Base-by-base conservation (phyloP, 345 rosid genomes). In the Diplotaxis tenuifolia region DNA sequence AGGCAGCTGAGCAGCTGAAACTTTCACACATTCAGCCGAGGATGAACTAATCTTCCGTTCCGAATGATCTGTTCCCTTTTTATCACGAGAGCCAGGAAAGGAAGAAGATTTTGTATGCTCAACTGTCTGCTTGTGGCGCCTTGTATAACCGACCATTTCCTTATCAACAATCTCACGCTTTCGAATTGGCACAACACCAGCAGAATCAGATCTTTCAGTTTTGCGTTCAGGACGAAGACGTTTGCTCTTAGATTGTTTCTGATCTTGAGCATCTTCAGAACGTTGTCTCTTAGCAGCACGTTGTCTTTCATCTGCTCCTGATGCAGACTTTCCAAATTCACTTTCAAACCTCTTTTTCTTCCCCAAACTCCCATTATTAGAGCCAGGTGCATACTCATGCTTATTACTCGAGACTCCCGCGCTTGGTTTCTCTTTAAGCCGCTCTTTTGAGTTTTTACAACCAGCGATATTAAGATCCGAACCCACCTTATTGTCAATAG, bases 31-130 rank as follows among this genome's bases (percentile, higher is more conserved):
- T 47, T 59, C 73, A 64, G 75, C 72, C 77, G 78, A 74, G 62
- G 81, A 71, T 70, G 69, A 25, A 40, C 65, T 79, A 62, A 71
- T 78, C 78, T 80, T 89, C 66, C 71, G 67, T 53, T 79, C 81
- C 9, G 54, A 47, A 70, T 80, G 69, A 79, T 22, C 65, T 77
- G 77, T 87, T 69, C 74, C 83, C 61, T 67, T 61, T 75, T 76
- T 86, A 58, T 75, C 83, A 77, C 79, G 72, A 50, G 85, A 66
- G 73, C 77, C 75, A 65, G 72, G 77, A 69, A 78, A 45, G 65
- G 81, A 75, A 71, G 95, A 73, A 70, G 80, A 82, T 49, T 83
- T 78, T 83, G 81, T 82, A n/a, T 86, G 84, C 85, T 87, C 97
- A 80, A 78, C 47, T 10, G 88, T 88, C 70, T 82, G 80, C 69